phyloP scores from a whole-genome alignment of 1,284 basidiomycete species.

The Porodaedalea pini region DNA sequence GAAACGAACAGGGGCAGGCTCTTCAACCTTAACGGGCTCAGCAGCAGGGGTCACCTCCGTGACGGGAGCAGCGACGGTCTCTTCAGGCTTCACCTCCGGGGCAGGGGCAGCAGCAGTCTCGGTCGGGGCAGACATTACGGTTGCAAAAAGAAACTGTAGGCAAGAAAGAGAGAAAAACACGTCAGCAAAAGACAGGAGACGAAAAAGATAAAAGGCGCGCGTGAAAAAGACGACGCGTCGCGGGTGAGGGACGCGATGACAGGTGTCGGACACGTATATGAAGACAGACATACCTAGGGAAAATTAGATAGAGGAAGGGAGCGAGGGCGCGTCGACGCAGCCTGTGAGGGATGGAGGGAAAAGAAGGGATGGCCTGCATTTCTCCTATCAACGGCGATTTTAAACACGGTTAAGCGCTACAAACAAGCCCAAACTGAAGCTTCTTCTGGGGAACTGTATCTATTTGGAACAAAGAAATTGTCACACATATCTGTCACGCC shows the following conservation, averaged over 20 bases:
- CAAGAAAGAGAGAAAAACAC: conserved; percentile 25
- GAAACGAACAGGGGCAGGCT: conserved; percentile 26
- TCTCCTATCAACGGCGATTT: conserved; percentile 9
- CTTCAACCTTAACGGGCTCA: conserved; percentile 31
- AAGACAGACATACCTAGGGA: conserved; percentile 25
- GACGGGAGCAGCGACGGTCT: conserved; percentile 32
- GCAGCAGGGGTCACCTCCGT: conserved; percentile 32
- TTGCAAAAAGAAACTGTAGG: conserved; percentile 44
- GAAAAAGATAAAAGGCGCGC: not conserved
- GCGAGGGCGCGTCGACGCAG: conserved; percentile 49
- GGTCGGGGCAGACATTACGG: conserved; percentile 74
- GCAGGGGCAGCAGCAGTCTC: conserved; percentile 47
- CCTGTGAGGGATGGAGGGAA: conserved; percentile 38
- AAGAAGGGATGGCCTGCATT: conserved; percentile 40
- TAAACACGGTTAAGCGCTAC: conserved; percentile 8
- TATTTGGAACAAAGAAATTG: conserved; percentile 1
- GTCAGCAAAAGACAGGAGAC: not conserved
- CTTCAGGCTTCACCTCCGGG: conserved; percentile 25
- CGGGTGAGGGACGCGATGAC: not conserved
- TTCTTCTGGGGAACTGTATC: conserved; percentile 1
- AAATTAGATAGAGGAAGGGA: conserved; percentile 22
- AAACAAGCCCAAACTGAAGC: conserved; percentile 5
- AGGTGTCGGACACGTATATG: conserved; percentile 19
- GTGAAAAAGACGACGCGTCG: not conserved
- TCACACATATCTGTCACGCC: not conserved